Evolutionary conservation across 768 basidiomycete species (phyloP).

Genomic region (Lactifluus volemus): DNA sequence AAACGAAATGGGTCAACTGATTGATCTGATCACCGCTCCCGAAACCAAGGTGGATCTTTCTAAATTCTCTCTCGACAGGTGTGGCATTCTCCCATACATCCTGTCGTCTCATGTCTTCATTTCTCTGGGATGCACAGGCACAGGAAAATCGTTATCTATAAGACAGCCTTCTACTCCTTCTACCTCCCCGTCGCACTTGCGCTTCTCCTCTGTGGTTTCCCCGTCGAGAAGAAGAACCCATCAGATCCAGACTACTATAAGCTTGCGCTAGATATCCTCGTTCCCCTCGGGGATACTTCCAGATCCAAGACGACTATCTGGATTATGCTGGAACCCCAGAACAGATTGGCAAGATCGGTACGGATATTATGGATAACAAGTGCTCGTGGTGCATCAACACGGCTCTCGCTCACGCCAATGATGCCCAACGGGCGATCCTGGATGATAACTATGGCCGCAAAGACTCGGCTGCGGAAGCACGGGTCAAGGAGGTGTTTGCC

Average conservation of each 20-base stretch:
- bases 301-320: constrained; percentile 95
- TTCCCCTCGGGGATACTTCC: constrained; percentile 98
- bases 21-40: constrained; percentile 92
- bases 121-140: constrained; percentile 42
- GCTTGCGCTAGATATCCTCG: constrained; percentile 67
- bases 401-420: constrained; percentile 52
- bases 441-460: constrained; percentile 63
- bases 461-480: constrained; percentile 43
- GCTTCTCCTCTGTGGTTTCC: constrained; percentile 67
- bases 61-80: constrained; percentile 86
- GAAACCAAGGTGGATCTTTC: constrained; percentile 80
- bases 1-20: constrained; percentile 96
- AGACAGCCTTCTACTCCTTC: constrained; percentile 97
- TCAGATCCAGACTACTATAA: constrained; percentile 55
- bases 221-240: constrained; percentile 39
- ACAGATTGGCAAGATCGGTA: constrained; percentile 93
- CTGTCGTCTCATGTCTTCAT: neutral
- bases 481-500: constrained; percentile 65
- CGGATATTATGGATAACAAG: constrained; percentile 98
- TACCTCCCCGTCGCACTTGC: constrained; percentile 96
- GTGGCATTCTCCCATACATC: constrained; percentile 18
- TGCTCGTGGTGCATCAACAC: constrained; percentile 95
- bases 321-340: constrained; percentile 89
- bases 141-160: constrained; percentile 89
- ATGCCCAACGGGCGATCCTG: constrained; percentile 50